Evolutionary conservation across 176 grass and related monocot genomes (phyloP), one percentile per base, ranked within the genome.

Genomic region (Miscanthus lutarioriparius): DNA sequence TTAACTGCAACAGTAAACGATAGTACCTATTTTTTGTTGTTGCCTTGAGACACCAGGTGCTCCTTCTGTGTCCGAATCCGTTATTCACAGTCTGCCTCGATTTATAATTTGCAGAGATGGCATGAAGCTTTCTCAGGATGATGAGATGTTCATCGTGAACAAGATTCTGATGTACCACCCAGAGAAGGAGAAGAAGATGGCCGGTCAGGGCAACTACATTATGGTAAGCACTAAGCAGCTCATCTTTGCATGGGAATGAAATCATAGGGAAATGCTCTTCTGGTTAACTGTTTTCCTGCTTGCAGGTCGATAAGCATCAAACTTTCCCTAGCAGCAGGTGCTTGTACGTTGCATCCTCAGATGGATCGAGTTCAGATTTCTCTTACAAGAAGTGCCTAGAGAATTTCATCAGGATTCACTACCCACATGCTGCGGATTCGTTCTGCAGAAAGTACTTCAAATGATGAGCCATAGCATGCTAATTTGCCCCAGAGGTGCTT

Each of bases 331-430:
- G 69, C 75, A 87, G 80, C 39, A 87, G 89, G 85, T 91, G 86
- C 82, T 68, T 91, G 54, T 82, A 82, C 11, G 86, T 91, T 47
- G 73, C 45, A 1, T 74, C 82, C 58, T 88, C 82, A 40, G 58
- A 74, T 1, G 28, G 82, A 47, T 78, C 78, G 1, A 8, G 11
- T 28, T 40, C 67, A 47, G 90, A 91, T 78, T 91, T 91, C 77
- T 91, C 78, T 82, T 91, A 88, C 74, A 88, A 88, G 64, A 91
- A 88, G 67, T 91, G 86, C 86, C 45, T 91, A 53, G 78, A 88
- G 73, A 91, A 91, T 33, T 78, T 78, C 28, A 84, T 91, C 70
- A 88, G 58, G 67, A 80, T 40, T 61, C 64, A 67, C 35, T 88
- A 82, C 86, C 78, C 78, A 49, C 45, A 16, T 30, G 78, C 73